Conservation (phyloP, 768 basidiomycete species). For the Phaeotremella fagi region DNA sequence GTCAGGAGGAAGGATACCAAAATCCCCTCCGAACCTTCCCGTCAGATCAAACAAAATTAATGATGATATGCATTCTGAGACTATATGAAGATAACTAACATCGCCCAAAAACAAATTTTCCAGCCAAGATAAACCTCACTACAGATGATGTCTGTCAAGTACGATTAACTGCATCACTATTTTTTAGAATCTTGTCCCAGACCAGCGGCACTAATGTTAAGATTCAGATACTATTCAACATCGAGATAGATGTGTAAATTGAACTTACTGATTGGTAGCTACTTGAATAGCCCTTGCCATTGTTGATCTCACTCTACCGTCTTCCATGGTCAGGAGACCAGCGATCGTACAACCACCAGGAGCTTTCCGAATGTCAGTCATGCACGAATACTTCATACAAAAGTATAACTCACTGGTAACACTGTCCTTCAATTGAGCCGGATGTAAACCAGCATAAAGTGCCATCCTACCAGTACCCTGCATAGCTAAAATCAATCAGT, state of each 20-base stretch:
- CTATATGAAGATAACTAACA: no score
- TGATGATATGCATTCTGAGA: no score
- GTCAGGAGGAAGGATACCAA: no score
- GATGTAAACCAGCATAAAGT: slow-evolving; percentile 79
- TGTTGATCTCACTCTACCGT: slow-evolving; percentile 85
- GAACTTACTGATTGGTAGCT: slow-evolving; percentile 58
- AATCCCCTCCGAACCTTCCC: no score
- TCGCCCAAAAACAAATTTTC: no score
- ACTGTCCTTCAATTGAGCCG: slow-evolving; percentile 92
- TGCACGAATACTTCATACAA: neutral
- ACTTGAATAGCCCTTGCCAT: slow-evolving; percentile 92
- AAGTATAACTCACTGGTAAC: slow-evolving; percentile 75
- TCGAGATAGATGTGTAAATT: neutral
- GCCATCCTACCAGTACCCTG: slow-evolving; percentile 97
- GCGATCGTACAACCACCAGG: slow-evolving; percentile 94
- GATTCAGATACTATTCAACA: neutral
- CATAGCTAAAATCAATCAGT: slow-evolving; percentile 57
- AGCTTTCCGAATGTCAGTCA: slow-evolving; percentile 54
- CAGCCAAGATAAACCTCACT: no score
- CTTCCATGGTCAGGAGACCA: slow-evolving; percentile 89
- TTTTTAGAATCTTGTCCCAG: slow-evolving; percentile 43
- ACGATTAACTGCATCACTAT: no score
- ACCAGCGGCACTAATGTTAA: slow-evolving; percentile 35
- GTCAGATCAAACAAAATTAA: no score
- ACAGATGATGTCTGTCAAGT: no score